phyloP scores from a whole-genome alignment of 2,329 filamentous ascomycete genomes.

The Eutypa lata region DNA sequence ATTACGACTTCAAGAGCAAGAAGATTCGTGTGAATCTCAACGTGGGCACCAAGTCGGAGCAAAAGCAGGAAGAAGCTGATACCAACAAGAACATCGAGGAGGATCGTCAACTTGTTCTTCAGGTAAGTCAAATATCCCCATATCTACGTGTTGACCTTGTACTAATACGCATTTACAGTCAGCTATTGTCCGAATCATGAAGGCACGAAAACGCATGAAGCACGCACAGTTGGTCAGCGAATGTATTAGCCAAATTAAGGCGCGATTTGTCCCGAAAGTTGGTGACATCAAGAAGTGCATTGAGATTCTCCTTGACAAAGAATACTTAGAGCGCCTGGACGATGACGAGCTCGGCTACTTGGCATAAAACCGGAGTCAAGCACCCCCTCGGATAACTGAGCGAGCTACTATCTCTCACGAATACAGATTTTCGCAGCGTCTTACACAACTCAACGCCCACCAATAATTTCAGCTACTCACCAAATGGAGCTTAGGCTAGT shows the following conservation, averaged over 20 bases:
- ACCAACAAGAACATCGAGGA: constrained; percentile 99
- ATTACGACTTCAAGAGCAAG: constrained; percentile 97
- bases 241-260: constrained; percentile 92
- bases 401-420: neutral
- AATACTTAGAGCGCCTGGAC: constrained; percentile 93
- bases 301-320: constrained; percentile 96
- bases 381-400: too few species aligned
- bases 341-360: constrained; percentile 94
- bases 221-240: constrained; percentile 91
- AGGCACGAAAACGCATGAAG: constrained; percentile 98
- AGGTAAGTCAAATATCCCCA: constrained; percentile 60
- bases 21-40: constrained; percentile 98
- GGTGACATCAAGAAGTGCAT: constrained; percentile 99
- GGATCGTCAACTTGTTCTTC: constrained; percentile 91
- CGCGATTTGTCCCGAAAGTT: constrained; percentile 88
- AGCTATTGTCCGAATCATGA: constrained; percentile 99
- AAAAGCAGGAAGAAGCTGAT: constrained; percentile 93
- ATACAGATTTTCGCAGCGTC: neutral
- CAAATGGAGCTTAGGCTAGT: neutral
- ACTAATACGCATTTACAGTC: constrained; percentile 56
- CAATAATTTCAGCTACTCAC: neutral
- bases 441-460: neutral
- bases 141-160: neutral
- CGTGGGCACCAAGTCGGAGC: constrained; percentile 88
- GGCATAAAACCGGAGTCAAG: constrained; percentile 53